Evolutionary conservation across 768 basidiomycete species (phyloP).

Genomic region (Russula sp.): DNA sequence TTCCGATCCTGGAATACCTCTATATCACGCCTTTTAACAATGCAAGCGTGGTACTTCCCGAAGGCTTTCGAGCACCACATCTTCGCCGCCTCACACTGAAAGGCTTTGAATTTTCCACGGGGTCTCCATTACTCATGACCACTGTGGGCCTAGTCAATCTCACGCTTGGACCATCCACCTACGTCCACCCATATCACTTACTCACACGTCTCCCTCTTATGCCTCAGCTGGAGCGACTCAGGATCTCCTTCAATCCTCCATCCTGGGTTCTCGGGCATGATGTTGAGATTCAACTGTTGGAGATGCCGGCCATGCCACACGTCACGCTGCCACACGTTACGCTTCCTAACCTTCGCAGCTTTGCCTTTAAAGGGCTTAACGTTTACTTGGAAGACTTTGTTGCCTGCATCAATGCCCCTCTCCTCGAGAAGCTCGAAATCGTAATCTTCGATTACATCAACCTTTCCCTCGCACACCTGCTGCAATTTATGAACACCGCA

Average conservation of each 20-base stretch:
- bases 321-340: no score
- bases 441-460: background rate
- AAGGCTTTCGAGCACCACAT: background rate
- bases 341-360: background rate
- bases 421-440: background rate
- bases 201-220: background rate
- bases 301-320: background rate
- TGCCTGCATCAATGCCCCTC: background rate
- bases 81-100: background rate
- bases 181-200: background rate
- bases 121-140: background rate
- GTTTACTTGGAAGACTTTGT: background rate
- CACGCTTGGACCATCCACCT: background rate
- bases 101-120: background rate
- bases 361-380: background rate
- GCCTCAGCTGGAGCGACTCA: background rate
- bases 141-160: background rate
- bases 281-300: background rate
- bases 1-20: background rate
- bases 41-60: background rate
- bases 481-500: background rate
- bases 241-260: background rate
- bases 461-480: background rate
- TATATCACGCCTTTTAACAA: background rate
- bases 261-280: no score